Percentiles rank a stretch among this genome's conserved stretches.
phyloP scores from a whole-genome alignment of 192 early-diverging fungal species.

The Linnemannia elongata region DNA sequence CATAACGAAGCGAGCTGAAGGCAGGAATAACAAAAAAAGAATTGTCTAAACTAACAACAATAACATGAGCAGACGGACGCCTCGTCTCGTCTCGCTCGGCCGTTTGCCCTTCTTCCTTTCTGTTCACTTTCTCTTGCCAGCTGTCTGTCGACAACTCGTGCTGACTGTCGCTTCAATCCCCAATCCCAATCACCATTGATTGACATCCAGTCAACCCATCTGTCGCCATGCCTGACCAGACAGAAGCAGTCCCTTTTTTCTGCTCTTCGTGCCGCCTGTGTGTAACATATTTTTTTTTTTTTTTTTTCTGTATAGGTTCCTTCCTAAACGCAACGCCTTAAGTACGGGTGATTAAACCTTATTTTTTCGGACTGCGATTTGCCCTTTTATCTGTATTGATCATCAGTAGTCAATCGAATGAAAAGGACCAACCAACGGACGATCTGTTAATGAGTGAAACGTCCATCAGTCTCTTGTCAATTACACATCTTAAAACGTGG shows the following conservation, averaged over 20 bases:
- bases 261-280: not conserved
- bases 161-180: not conserved
- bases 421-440: not conserved
- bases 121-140: not conserved
- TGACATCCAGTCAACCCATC: not conserved
- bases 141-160: not conserved
- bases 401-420: conserved; percentile 1
- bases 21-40: not conserved
- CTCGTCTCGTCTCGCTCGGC: not conserved
- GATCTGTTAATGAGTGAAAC: not conserved
- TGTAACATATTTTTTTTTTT: conserved; percentile 2
- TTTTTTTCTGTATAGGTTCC: not conserved
- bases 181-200: not conserved
- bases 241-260: not conserved
- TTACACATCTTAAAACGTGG: not conserved
- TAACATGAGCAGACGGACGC: not conserved
- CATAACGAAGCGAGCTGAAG: not conserved
- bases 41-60: conserved; percentile 6
- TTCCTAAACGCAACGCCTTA: not conserved
- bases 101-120: not conserved
- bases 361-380: conserved; percentile 5
- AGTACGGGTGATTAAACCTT: not conserved
- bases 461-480: not conserved
- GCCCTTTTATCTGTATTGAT: not conserved
- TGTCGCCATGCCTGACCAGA: not conserved